Conservation (phyloP, 495 filamentous ascomycete genomes). For the Xylaria curta region DNA sequence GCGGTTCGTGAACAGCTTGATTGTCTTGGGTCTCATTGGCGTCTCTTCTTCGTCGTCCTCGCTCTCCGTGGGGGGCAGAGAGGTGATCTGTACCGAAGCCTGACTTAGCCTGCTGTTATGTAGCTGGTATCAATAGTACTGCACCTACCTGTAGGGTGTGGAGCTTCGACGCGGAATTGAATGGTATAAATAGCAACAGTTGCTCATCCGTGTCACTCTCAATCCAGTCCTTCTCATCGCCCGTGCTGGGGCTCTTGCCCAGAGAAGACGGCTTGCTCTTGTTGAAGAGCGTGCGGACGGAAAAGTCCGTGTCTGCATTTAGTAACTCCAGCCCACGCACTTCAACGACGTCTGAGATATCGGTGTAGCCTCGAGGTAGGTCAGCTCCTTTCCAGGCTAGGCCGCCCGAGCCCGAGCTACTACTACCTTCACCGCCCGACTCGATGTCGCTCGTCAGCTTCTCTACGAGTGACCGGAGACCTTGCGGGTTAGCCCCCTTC, state of each 20-base stretch:
- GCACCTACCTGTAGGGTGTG: conserved; percentile 72
- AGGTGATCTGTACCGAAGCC: conserved; percentile 70
- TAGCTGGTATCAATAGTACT: conserved; percentile 16
- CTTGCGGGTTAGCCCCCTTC: conserved; percentile 71
- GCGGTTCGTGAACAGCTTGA: conserved; percentile 85
- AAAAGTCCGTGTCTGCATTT: conserved; percentile 75
- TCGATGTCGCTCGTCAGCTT: conserved; percentile 76
- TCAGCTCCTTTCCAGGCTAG: conserved; percentile 71
- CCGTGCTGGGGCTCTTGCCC: conserved; percentile 64
- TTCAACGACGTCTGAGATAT: conserved; percentile 84
- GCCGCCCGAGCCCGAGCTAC: conserved; percentile 49
- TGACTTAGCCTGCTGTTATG: conserved; percentile 27
- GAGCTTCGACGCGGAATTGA: conserved; percentile 86
- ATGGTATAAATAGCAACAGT: conserved; percentile 91
- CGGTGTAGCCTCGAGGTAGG: conserved; percentile 80
- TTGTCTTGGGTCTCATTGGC: conserved; percentile 83
- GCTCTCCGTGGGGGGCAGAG: conserved; percentile 61
- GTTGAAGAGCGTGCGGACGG: conserved; percentile 75
- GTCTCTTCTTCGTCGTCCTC: conserved; percentile 71
- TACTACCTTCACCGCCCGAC: conserved; percentile 53
- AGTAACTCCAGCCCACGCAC: conserved; percentile 81
- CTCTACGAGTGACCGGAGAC: conserved; percentile 71
- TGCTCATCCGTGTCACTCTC: conserved; percentile 99
- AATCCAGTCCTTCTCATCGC: conserved; percentile 78
- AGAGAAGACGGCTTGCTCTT: conserved; percentile 68